Evolutionary conservation across 495 filamentous ascomycete genomes (phyloP), one percentile per base, ranked within the genome.

Genomic region (Lasiosphaeria ovina): DNA sequence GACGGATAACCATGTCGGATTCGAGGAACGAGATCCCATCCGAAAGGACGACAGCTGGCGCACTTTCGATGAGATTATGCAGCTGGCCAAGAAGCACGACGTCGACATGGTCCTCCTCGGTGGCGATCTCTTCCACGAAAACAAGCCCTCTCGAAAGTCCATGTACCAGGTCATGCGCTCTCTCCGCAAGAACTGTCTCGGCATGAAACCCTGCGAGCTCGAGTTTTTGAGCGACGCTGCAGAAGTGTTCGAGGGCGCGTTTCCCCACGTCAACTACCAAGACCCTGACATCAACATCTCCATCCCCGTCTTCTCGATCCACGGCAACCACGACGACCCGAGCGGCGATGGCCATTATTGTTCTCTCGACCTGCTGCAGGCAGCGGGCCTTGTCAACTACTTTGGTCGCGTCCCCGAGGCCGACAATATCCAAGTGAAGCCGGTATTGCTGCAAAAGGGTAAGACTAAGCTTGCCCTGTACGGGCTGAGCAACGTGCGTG

Each of bases 321-420:
- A 99, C 67, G 94, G 94, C 35, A 99, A 99, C 70, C 94, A 99
- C 76, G 94, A 99, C 68, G 94, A 99, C 72, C 94, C 94, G 1
- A 91, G 91, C 48, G 94, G 95, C 6, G 92, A 96, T 62, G 95
- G 92, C 32, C 89, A 93, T 72, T 84, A 88, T 54, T 92, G 93
- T 59, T 90, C 92, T 12, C 80, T 99, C 12, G 94, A 99, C 73
- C 71, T 99, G 7, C 83, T 99, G 11, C 92, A 97, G 70, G 85
- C 93, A 10, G 90, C 93, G 0, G 94, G 94, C 1, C 77, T 99
- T 0, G 75, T 98, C 55, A 99, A 99, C 70, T 99, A 98, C 77
- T 98, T 95, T 68, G 94, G 94, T 4, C 87, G 93, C 38, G 92
- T 88, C 1, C 90, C 92, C 0, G 89, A 97, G 72, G 89, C 89